Conservation (phyloP, 352 stramenopile species). For the Phytophthora fragariae region DNA sequence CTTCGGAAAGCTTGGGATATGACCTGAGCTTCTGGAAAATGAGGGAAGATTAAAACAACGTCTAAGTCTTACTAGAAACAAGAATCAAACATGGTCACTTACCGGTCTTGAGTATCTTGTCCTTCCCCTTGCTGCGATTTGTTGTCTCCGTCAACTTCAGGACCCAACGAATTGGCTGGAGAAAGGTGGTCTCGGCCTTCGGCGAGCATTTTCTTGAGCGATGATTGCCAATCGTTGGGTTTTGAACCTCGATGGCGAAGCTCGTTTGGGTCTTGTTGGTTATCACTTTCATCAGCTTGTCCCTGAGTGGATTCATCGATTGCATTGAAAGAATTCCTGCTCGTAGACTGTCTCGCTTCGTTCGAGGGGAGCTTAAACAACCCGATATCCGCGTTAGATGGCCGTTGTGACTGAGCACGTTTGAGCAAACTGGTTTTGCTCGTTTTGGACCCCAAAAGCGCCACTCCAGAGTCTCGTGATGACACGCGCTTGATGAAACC, state of each 20-base stretch:
- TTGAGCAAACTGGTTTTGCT: conserved; percentile 31
- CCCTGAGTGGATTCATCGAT: conserved; percentile 12
- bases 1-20: conserved; percentile 60
- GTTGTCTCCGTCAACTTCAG: conserved; percentile 15
- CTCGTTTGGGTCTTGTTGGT: conserved; percentile 26
- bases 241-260: conserved; percentile 19
- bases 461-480: conserved; percentile 35
- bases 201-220: conserved; percentile 65
- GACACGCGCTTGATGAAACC: conserved; percentile 50
- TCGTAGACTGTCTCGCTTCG: conserved; percentile 16
- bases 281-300: conserved; percentile 5
- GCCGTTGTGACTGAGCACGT: conserved; percentile 51
- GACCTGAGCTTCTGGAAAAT: conserved; percentile 12
- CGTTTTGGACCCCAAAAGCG: conserved; percentile 24
- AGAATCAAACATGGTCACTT: background rate
- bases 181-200: conserved; percentile 41
- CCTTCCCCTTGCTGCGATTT: conserved; percentile 15
- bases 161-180: background rate
- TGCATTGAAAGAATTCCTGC: background rate
- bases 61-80: background rate
- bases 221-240: conserved; percentile 59
- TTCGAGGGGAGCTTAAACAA: conserved; percentile 16
- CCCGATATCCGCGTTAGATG: conserved; percentile 15
- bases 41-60: background rate
- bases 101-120: conserved; percentile 13